Base-by-base conservation (phyloP, 2,329 filamentous ascomycete species). In the Atkinsonella texensis region DNA sequence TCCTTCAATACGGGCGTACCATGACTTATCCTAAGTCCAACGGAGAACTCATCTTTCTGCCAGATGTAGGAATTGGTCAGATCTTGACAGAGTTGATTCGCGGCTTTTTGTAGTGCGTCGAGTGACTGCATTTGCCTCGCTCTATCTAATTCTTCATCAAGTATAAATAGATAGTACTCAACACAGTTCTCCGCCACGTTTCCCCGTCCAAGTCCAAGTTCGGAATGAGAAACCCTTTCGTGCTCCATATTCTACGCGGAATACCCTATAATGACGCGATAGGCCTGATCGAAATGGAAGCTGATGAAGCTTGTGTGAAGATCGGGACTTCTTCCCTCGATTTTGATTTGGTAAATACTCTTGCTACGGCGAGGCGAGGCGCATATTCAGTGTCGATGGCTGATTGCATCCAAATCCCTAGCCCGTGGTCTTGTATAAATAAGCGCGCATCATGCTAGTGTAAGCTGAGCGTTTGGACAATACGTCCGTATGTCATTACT, bases 1-100 rank as follows among this genome's bases (percentile, higher is more conserved):
- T 28, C 12, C 12, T 17, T 43, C 9, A 2, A 43, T 6, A 23
- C 12, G 12, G 20, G 56, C 71, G 60, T 64, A 83, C 83, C 81
- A 60, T 73, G 67, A 20, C 73, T 70, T 50, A 68, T 84, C 68
- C 74, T 84, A 60, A 74, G 74, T 17, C 85, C 79, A 6, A 95
- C 70, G n/a, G 74, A 76, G 56, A 98, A 90, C 0, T 74, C 70
- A 50, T 95, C 89, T 12, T 89, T 81, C 65, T 98, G 93, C 93
- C 93, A 98, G 55, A 98, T 95, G 60, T 96, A 95, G 55, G 87
- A 84, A 58, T 80, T 83, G n/a, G 91, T 74, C 8, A 89, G 69
- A 2, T 75, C 72, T 43, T 80, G 80, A 4, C 69, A 65, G n/a
- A 93, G 68, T 31, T 81, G 74, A 2, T 76, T 69, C 0, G 86